phyloP scores from a whole-genome alignment of 23 red algal genomes.

The Gracilariopsis chorda region DNA sequence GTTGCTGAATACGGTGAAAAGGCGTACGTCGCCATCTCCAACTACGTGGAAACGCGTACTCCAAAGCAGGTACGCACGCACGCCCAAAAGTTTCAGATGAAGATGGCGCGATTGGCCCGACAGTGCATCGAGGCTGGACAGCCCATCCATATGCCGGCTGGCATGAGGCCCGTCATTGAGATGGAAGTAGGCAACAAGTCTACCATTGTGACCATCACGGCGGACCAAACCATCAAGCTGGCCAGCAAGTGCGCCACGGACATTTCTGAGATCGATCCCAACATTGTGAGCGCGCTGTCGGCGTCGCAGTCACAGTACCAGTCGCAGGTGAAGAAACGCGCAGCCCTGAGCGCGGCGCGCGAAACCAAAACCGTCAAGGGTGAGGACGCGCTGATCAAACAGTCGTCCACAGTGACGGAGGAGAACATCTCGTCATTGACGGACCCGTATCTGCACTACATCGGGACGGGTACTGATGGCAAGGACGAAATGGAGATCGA shows the following conservation, averaged over 20 bases:
- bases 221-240: conserved; percentile 19
- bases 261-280: neutral
- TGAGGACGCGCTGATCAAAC: neutral
- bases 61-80: conserved; percentile 93
- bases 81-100: conserved; percentile 87
- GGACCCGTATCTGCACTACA: conserved; percentile 29
- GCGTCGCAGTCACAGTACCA: neutral
- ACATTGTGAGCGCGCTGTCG: neutral
- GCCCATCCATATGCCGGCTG: conserved; percentile 36
- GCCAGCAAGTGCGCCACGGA: neutral
- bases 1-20: conserved; percentile 55
- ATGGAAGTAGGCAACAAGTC: neutral
- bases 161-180: conserved; percentile 34
- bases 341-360: neutral
- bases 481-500: conserved; percentile 11
- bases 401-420: neutral
- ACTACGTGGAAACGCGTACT: conserved; percentile 75
- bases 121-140: conserved; percentile 37
- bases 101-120: conserved; percentile 26
- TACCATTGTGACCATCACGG: conserved; percentile 2
- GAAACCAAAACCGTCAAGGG: no score
- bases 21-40: conserved; percentile 64
- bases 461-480: neutral
- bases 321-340: neutral
- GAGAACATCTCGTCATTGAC: neutral